Conservation (phyloP, 805 yeast genomes). For the Suhomyces prunicola region DNA sequence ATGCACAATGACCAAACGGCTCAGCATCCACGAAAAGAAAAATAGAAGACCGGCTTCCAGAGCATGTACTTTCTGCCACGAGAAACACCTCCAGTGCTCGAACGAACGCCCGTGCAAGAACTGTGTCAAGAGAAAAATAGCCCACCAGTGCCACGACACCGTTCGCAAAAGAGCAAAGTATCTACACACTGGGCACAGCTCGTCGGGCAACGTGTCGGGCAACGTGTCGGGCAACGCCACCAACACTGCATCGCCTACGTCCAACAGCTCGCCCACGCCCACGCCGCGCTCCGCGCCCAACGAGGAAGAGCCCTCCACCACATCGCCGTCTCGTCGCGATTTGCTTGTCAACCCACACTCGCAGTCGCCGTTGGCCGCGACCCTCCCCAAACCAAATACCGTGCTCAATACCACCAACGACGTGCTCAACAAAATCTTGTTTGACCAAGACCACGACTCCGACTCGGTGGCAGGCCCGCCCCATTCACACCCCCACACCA, state of each 20-base stretch:
- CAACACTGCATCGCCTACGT: conserved; percentile 1
- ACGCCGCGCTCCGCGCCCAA: conserved; percentile 1
- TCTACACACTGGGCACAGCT: conserved; percentile 10
- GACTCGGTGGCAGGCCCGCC: conserved; percentile 12
- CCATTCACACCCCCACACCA: conserved; percentile 3
- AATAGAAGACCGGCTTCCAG: conserved; percentile 59
- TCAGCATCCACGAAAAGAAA: conserved; percentile 51
- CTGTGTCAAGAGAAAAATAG: conserved; percentile 61
- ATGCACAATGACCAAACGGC: conserved; percentile 56
- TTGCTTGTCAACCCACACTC: background rate
- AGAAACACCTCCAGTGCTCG: conserved; percentile 73
- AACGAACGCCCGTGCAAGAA: conserved; percentile 67
- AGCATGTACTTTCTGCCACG: conserved; percentile 72
- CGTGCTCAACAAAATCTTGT: conserved; percentile 14
- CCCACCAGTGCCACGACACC: conserved; percentile 54
- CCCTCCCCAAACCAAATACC: conserved; percentile 7
- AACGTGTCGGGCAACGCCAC: background rate
- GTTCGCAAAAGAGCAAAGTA: conserved; percentile 51
- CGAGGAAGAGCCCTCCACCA: background rate
- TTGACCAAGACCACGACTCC: conserved; percentile 9
- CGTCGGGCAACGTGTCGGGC: background rate
- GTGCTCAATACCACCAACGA: conserved; percentile 20
- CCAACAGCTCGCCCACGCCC: background rate
- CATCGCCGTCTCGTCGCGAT: background rate
- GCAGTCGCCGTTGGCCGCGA: background rate